Evolutionary conservation across 306 rosid species (phyloP), one percentile per base, ranked within the genome.

Genomic region (Adenanthera pavonina): DNA sequence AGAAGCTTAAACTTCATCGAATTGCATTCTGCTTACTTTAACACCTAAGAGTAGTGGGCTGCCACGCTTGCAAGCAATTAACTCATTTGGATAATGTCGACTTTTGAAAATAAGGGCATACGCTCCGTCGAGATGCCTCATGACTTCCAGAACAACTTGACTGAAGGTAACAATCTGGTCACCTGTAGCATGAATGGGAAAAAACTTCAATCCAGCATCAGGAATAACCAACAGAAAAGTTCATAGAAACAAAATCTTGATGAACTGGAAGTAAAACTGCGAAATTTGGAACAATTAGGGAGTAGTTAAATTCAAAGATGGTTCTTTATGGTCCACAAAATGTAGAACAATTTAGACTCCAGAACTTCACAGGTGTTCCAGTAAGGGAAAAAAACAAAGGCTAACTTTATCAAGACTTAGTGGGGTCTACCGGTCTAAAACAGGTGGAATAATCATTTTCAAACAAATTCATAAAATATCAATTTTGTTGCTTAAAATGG

Each of bases 91-190:
- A 86, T 95, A 95, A 75, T 93, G 97, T 72, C 61, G 78, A 84
- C 98, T 95, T 91, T 95, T 95, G 85, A 95, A 95, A 72, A 95
- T 92, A 78, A 95, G 94, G 49, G 99, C 99, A 89, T 95, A 95
- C 70, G 99, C 99, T 84, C 99, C 99, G 83, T 95, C 99, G 77
- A 95, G 97, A 86, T 95, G 99, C 89, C 99, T 90, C 99, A 93
- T 95, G 81, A 95, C 99, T 85, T 92, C 98, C 70, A 93, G 90
- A 87, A 95, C 98, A 85, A 95, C 97, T 85, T 95, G 97, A 87
- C 94, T 86, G 86, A 95, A 95, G 81, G 99, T 78, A 85, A 95
- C 94, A 82, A 81, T 81, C 79, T 87, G 97, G 68, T 77, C 94
- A 82, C 88, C 99, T 93, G 97, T 80, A 80, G 83, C 62, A 86